These are phyloP conservation scores for Cutaneotrichosporon sp. DNA, from an alignment of 1,284 basidiomycete genomes.

Conservation along the genomic window DNA sequence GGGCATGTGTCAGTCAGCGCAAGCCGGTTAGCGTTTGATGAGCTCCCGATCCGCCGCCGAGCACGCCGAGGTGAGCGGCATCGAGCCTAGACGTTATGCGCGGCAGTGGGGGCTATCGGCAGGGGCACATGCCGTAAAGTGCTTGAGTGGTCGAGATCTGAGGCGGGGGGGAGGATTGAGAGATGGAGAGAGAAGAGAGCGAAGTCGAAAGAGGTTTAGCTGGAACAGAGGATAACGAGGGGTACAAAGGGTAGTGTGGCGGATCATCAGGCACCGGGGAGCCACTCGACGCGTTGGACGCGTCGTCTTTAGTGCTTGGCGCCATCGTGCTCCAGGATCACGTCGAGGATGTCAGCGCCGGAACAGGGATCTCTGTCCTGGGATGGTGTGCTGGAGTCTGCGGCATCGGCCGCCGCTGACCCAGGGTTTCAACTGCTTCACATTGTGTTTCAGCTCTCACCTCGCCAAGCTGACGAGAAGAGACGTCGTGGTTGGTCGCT, in stretches of 20 bases:
- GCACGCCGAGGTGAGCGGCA: neutral
- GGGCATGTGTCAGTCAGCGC: neutral
- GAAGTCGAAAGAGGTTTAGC: neutral
- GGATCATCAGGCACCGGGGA: constrained; percentile 9
- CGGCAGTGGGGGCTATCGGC: neutral
- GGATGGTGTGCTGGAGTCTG: neutral
- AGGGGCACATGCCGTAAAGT: neutral
- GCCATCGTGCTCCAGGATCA: neutral
- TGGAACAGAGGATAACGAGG: neutral
- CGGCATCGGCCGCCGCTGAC: neutral
- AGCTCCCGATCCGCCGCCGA: neutral
- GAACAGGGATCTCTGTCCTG: neutral
- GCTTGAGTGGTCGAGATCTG: neutral
- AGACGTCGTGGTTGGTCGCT: neutral
- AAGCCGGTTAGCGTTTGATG: neutral
- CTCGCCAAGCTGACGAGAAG: neutral
- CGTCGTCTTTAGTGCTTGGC: neutral
- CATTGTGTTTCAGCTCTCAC: neutral
- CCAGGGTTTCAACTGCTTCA: neutral
- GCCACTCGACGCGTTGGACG: neutral
- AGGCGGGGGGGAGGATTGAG: neutral
- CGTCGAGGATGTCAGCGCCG: too few species aligned
- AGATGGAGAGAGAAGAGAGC: neutral
- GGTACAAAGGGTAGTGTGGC: neutral
- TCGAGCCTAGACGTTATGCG: neutral